phyloP scores from a whole-genome alignment of 345 rosid genomes.

The Lagerstroemia speciosa region DNA sequence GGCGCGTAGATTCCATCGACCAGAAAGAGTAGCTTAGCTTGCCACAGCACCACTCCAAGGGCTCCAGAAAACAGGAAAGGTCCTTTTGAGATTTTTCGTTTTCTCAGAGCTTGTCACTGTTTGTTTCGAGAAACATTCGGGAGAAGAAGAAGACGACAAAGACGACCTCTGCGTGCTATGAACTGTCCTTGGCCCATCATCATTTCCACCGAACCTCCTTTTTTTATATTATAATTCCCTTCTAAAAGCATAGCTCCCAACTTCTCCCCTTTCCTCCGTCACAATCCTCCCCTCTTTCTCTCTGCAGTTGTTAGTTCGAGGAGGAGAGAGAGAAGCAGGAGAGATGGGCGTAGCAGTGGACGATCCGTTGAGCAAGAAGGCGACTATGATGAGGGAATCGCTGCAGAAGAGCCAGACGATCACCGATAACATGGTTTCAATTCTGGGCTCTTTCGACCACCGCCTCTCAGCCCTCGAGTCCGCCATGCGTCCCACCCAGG shows the following conservation, averaged over 20 bases:
- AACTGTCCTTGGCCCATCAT: neutral
- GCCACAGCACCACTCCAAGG: too few species aligned
- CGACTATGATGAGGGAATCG: conserved; percentile 66
- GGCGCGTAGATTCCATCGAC: too few species aligned
- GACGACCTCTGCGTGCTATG: neutral
- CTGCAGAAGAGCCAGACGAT: conserved; percentile 84
- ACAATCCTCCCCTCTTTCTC: neutral
- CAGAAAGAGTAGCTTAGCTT: too few species aligned
- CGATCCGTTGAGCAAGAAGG: conserved; percentile 74
- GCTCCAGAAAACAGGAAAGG: too few species aligned
- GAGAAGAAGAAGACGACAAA: neutral
- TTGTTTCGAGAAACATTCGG: neutral
- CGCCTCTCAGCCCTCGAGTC: conserved; percentile 98
- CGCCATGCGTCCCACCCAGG: conserved; percentile 99
- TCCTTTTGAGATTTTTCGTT: neutral
- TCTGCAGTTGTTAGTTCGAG: neutral
- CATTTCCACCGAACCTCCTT: neutral
- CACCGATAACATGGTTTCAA: conserved; percentile 75
- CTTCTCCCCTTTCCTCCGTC: conserved; percentile 1
- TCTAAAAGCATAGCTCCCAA: neutral
- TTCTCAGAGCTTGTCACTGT: neutral
- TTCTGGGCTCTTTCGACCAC: conserved; percentile 94
- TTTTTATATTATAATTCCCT: neutral
- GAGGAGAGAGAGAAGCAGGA: neutral
- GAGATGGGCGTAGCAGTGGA: conserved; percentile 36